Evolutionary conservation across 306 rosid genomes (phyloP).

Genomic region (Aeschynomene evenia): DNA sequence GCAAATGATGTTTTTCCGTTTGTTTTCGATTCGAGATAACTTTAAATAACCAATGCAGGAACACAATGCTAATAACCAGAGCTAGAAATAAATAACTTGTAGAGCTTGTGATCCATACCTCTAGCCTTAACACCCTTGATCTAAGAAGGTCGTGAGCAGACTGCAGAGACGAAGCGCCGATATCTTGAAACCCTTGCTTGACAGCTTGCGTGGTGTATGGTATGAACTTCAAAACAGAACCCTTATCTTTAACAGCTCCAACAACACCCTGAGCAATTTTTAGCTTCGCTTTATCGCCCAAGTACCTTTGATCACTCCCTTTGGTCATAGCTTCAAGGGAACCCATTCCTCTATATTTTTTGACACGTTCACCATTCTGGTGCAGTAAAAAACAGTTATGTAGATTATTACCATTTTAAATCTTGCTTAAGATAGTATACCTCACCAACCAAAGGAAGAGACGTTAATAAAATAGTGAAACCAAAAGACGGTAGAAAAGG

Average conservation of each 20-base stretch:
- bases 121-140: constrained; percentile 70
- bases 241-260: constrained; percentile 93
- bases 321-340: constrained; percentile 97
- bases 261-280: constrained; percentile 97
- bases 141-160: constrained; percentile 89
- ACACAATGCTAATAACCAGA: constrained; percentile 8
- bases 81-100: background rate
- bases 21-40: background rate
- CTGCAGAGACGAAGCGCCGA: constrained; percentile 80
- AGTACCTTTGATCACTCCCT: constrained; percentile 88
- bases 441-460: background rate
- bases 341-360: constrained; percentile 94
- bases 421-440: constrained; percentile 1
- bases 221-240: constrained; percentile 81
- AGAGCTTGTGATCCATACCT: constrained; percentile 52
- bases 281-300: constrained; percentile 81
- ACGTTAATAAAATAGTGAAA: constrained; percentile 5
- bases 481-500: constrained; percentile 5
- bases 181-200: constrained; percentile 96
- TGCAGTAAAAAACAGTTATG: constrained; percentile 18
- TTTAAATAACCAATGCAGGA: background rate
- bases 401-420: constrained; percentile 13
- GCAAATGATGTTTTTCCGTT: background rate
- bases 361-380: constrained; percentile 77
- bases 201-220: constrained; percentile 98